Conservation (phyloP, 495 filamentous ascomycete species). For the Tuber calosporum region DNA sequence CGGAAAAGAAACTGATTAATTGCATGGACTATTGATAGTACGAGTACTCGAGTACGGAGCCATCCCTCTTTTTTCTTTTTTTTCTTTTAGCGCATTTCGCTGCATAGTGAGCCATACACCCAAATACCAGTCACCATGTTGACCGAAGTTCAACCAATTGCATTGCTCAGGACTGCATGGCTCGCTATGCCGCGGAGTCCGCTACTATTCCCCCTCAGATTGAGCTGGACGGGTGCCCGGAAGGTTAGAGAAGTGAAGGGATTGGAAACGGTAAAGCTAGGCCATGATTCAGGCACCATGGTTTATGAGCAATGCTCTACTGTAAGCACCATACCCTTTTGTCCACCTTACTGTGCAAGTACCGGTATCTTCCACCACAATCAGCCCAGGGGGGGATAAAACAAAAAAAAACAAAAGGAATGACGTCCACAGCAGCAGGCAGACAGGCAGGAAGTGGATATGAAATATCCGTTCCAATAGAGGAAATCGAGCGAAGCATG, state of each 20-base stretch:
- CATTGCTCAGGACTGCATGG: not conserved
- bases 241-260: not conserved
- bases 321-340: not conserved
- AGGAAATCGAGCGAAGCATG: not conserved
- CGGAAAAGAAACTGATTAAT: not conserved
- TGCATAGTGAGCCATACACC: not conserved
- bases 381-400: not conserved
- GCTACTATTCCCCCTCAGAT: not conserved
- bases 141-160: not conserved
- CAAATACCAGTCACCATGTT: not conserved
- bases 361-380: not conserved
- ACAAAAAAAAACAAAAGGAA: not conserved
- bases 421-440: not conserved
- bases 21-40: not conserved
- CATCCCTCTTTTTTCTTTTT: not conserved
- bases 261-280: not conserved
- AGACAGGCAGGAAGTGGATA: not conserved
- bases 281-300: not conserved
- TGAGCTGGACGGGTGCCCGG: not conserved
- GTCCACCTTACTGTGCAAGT: not conserved
- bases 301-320: not conserved
- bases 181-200: not conserved
- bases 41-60: not conserved
- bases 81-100: not conserved
- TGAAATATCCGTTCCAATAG: not conserved